These are phyloP conservation scores for Rhizopogon rudus DNA, from an alignment of 768 basidiomycete genomes.

Conservation along the genomic window DNA sequence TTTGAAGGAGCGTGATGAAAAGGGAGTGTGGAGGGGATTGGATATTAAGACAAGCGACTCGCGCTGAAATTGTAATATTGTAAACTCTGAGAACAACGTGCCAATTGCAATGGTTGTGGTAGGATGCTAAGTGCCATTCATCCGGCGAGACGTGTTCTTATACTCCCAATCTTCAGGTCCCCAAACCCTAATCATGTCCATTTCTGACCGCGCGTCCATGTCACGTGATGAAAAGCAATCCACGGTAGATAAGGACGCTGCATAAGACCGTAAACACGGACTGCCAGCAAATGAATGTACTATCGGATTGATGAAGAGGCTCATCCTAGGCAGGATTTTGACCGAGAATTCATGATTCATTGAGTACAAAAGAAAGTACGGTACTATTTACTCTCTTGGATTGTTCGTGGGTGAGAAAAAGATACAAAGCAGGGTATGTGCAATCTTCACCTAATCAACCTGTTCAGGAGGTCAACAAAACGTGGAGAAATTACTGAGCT, in stretches of 20 bases:
- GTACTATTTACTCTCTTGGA: conserved; percentile 25
- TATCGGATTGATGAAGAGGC: too few relatives aligned
- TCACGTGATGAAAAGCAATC: conserved; percentile 10
- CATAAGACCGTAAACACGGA: too few relatives aligned
- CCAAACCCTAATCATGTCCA: not conserved
- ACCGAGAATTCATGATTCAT: conserved; percentile 13
- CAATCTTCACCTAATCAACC: conserved; percentile 15
- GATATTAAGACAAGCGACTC: conserved; percentile 20
- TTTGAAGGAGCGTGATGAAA: conserved; percentile 11
- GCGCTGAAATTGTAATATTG: conserved; percentile 17
- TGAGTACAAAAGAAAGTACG: conserved; percentile 24
- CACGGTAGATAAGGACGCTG: too few relatives aligned
- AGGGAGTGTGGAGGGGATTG: conserved; percentile 11
- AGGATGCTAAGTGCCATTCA: conserved; percentile 2
- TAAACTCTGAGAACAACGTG: conserved; percentile 5
- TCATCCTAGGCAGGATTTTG: not conserved
- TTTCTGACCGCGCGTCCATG: not conserved
- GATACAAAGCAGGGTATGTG: conserved; percentile 27
- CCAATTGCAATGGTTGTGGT: conserved; percentile 14
- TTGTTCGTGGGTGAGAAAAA: conserved; percentile 14
- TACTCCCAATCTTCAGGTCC: not conserved
- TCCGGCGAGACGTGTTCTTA: not conserved
- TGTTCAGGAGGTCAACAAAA: conserved; percentile 6
- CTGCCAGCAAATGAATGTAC: too few relatives aligned
- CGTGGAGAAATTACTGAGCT: not conserved